phyloP scores from a whole-genome alignment of 2,329 filamentous ascomycete species.

The Ciborinia camelliae region DNA sequence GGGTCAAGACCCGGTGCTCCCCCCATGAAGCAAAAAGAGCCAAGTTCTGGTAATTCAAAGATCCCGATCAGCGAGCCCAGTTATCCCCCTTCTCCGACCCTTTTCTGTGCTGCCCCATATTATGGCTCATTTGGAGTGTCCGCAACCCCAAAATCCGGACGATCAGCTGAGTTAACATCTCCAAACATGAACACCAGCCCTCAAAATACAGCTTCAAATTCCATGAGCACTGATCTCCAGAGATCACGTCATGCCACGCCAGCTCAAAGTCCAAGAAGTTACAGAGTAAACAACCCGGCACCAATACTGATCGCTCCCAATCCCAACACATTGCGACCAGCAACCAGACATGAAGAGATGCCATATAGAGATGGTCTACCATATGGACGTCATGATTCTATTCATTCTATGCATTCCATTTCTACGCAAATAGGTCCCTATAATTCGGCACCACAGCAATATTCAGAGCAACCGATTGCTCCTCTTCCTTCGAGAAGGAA shows the following conservation, averaged over 20 bases:
- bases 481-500: constrained; percentile 24
- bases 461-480: not conserved
- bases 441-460: constrained; percentile 23
- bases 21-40: constrained; percentile 31
- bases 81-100: constrained; percentile 23
- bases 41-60: constrained; percentile 18
- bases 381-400: constrained; percentile 27
- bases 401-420: constrained; percentile 29
- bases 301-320: constrained; percentile 32
- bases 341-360: constrained; percentile 18
- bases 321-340: constrained; percentile 24
- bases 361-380: constrained; percentile 18
- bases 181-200: constrained; percentile 27
- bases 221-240: constrained; percentile 22
- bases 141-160: constrained; percentile 22
- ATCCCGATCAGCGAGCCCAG: constrained; percentile 25
- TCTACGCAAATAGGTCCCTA: constrained; percentile 27
- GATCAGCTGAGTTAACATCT: constrained; percentile 23
- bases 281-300: constrained; percentile 21
- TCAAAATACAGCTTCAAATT: constrained; percentile 23
- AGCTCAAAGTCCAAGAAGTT: constrained; percentile 16
- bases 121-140: constrained; percentile 33
- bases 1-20: constrained; percentile 21
- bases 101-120: constrained; percentile 24
- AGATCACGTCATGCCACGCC: constrained; percentile 24